A percentile compares a stretch with the other conserved stretches of the same genome.
phyloP scores from a whole-genome alignment of 257 asterid species.

The Petunia axillaris region DNA sequence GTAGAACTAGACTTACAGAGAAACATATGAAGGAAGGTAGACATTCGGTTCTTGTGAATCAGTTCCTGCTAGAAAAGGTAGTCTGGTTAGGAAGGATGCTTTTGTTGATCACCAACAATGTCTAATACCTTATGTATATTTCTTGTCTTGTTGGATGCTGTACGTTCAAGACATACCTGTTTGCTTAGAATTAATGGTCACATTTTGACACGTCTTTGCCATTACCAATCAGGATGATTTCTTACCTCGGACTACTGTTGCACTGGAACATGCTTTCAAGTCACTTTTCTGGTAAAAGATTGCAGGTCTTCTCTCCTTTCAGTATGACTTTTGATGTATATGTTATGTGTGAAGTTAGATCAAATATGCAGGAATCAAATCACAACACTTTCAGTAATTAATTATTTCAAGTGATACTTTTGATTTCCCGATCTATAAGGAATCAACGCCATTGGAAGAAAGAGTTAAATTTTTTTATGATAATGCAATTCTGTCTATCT shows the following conservation, averaged over 20 bases:
- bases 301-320: slow-evolving; percentile 58
- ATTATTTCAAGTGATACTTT: slow-evolving; percentile 3
- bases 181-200: slow-evolving; percentile 4
- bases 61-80: slow-evolving; percentile 1
- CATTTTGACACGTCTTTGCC: slow-evolving; percentile 17
- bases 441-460: neutral
- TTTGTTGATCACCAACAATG: neutral
- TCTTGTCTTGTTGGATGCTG: neutral
- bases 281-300: slow-evolving; percentile 93
- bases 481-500: neutral
- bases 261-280: slow-evolving; percentile 74
- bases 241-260: slow-evolving; percentile 97
- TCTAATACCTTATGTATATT: neutral
- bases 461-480: neutral
- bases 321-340: slow-evolving; percentile 25
- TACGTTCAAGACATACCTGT: neutral
- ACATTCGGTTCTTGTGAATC: slow-evolving; percentile 15
- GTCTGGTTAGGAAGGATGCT: slow-evolving; percentile 14
- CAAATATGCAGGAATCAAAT: neutral
- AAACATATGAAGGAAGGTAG: neutral
- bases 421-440: neutral
- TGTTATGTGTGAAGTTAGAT: neutral
- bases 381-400: neutral
- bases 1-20: neutral
- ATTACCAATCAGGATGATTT: slow-evolving; percentile 81